These are phyloP conservation scores for Talaromyces wortmannii DNA, from an alignment of 495 filamentous ascomycete species.

Conservation along the genomic window DNA sequence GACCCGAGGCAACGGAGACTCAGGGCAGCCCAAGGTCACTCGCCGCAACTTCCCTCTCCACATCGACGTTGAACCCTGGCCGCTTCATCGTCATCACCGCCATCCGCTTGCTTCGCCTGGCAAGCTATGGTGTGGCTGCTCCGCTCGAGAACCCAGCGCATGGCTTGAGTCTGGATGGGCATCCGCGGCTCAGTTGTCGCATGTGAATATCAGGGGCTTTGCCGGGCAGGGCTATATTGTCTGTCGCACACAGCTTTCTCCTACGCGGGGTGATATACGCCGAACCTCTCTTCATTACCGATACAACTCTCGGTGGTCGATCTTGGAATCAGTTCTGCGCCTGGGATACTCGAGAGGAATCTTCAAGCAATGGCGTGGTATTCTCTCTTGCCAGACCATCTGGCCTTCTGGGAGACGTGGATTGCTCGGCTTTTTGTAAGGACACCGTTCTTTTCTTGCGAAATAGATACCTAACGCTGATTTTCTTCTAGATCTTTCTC, in stretches of 20 bases:
- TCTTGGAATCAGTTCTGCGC: too few species aligned
- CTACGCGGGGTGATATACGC: too few species aligned
- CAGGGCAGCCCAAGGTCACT: too few species aligned
- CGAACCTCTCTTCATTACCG: too few species aligned
- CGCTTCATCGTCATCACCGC: background rate
- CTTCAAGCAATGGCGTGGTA: constrained; percentile 49
- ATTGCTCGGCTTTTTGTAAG: constrained; percentile 56
- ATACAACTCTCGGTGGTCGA: too few species aligned
- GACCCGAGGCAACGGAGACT: too few species aligned
- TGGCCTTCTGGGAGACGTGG: constrained; percentile 57
- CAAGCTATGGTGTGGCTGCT: background rate
- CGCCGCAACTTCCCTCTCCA: too few species aligned
- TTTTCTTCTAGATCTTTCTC: constrained; percentile 48
- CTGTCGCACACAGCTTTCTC: too few species aligned
- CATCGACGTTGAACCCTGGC: background rate
- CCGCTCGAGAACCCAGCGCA: background rate
- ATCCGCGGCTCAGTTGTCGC: background rate
- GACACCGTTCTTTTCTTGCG: background rate
- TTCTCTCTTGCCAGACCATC: constrained; percentile 52
- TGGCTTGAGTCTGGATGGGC: background rate
- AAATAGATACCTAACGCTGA: background rate
- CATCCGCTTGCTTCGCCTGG: background rate
- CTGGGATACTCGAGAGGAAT: too few species aligned
- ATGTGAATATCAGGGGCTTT: background rate
- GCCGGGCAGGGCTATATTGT: too few species aligned